Evolutionary conservation across 768 basidiomycete genomes (phyloP), one percentile per base, ranked within the genome.

Genomic region (Auricularia sp.): DNA sequence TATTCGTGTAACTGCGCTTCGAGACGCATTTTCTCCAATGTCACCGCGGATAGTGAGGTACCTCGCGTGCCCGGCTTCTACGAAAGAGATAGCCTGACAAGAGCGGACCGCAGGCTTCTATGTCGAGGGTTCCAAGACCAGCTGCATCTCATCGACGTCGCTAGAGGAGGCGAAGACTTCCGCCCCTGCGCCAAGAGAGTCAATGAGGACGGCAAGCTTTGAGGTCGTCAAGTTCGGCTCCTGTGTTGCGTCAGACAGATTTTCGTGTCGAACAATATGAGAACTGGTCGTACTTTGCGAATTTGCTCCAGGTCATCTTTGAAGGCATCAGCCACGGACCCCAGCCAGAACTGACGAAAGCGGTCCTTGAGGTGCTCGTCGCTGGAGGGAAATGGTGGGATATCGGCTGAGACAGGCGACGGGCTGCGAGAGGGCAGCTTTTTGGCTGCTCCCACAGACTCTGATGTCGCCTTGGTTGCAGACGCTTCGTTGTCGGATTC

Each of bases 311-410:
- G 77, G 73, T 94, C 92, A 58, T 89, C 86, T 67, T 83, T 83
- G 75, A 94, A 94, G 11, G 84, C 90, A 72, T 92, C 89, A 1
- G 86, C 89, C 6, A 93, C 81, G 0, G 87, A 84, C 2, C 84
- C 76, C 90, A 94, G 92, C 92, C 92, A 94, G 71, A 94, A 93
- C 73, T 87, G 86, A 64, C 87, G 78, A 73, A 94, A 94, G 54
- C 79, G 83, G 39, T 83, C 83, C 70, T 85, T 86, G 71, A 92
- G 72, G 58, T 79, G 73, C 14, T 72, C 69, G 5, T 74, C 71
- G 37, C 77, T 74, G 29, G 71, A 73, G 4, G 66, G 39, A 70
- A 91, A 89, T 1, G 88, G 77, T 0, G 88, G 88, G 10, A 89
- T 76, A 4, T 70, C 47, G 1, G 67, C 63, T 0, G 75, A 73